Base-by-base conservation (phyloP, 2,329 filamentous ascomycete genomes). In the Juglanconis oblonga region DNA sequence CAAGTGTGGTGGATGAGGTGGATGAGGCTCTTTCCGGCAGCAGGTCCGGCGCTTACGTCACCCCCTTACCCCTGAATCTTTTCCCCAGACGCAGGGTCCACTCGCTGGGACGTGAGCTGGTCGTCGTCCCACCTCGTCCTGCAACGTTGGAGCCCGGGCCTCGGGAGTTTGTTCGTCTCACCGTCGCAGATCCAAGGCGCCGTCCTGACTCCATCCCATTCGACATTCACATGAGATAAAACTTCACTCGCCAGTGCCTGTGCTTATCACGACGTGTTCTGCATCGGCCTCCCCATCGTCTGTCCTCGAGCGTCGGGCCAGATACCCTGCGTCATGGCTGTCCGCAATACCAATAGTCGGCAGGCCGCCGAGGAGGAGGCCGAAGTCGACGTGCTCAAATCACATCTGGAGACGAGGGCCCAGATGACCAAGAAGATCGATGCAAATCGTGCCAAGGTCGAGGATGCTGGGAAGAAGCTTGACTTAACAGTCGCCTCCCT, bases 401-500 rank as follows among this genome's bases (percentile, higher is more conserved):
- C 86, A 57, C 81, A 87, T 44, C 86, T 98, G 64, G 92, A 96
- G 68, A 98, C 97, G 82, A 96, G 96, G 67, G 89, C 92, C 62
- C 87, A 92, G 70, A 83, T 98, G 72, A 97, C 92, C 36, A 97
- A 95, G 79, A 97, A 96, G 80, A 97, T 99, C 58, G 90, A 96
- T 74, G 89, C 90, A 33, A 96, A 91, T 55, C 82, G 97, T 66
- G 85, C 87, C 42, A 85, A 93, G 58, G 81, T 99, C 38, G 92
- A 98, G 68, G 86, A 88, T 42, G 96, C 91, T 56, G 95, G 94
- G 17, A 92, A 92, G 76, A 93, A 90, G 62, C 92, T 98, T 24
- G 89, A 92, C 69, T 91, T 97, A 70, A 93, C 96, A 10, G 92
- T 96, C 58, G 92, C 92, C 0, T 95, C 95, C 8, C 88, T 99